phyloP scores from a whole-genome alignment of 2,329 filamentous ascomycete species.

The Laburnicola sp. region DNA sequence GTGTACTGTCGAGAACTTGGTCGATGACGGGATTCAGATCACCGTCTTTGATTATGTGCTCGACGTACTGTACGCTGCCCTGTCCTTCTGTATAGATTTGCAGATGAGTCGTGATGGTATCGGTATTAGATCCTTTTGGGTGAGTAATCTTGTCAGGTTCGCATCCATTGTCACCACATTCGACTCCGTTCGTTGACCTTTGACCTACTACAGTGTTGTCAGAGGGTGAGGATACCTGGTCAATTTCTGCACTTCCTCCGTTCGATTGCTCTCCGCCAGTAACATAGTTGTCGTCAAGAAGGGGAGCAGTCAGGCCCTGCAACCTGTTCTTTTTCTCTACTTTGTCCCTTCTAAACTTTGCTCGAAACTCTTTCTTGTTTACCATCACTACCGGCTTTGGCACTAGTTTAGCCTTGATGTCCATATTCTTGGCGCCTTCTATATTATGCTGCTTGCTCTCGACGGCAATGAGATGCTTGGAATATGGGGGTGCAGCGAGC shows the following conservation, averaged over 20 bases:
- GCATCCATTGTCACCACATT: conserved; percentile 22
- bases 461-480: conserved; percentile 84
- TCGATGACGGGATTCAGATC: conserved; percentile 69
- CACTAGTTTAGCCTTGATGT: conserved; percentile 77
- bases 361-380: conserved; percentile 78
- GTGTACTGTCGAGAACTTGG: conserved; percentile 58
- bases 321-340: conserved; percentile 34
- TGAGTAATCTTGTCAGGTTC: neutral
- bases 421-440: conserved; percentile 77
- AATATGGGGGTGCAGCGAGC: conserved; percentile 82
- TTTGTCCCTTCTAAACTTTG: conserved; percentile 50
- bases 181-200: neutral
- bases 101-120: conserved; percentile 37
- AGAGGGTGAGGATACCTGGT: neutral
- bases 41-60: conserved; percentile 72
- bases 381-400: conserved; percentile 72
- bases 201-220: neutral
- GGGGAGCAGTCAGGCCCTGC: neutral
- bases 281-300: neutral
- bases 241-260: neutral
- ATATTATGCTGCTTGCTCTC: conserved; percentile 89
- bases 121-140: neutral
- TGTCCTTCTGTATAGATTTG: conserved; percentile 61
- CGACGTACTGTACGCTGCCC: conserved; percentile 75
- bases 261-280: neutral